A percentile compares a stretch with the other conserved stretches of the same genome.
phyloP scores from a whole-genome alignment of 352 stramenopile genomes.

The Pythium oligandrum region DNA sequence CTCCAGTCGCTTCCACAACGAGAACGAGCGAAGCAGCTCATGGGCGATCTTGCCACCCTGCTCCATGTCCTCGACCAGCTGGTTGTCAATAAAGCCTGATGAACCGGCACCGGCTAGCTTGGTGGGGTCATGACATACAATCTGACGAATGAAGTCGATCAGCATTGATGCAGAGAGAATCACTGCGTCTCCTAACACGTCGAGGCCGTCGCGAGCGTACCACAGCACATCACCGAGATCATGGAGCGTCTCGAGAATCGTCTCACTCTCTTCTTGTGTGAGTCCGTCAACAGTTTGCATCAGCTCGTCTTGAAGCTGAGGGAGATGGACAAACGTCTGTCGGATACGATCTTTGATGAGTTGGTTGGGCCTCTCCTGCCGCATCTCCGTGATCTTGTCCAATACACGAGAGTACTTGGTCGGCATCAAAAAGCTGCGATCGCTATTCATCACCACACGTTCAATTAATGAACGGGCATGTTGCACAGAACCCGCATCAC shows the following conservation, averaged over 20 bases:
- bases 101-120: no score
- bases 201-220: constrained; percentile 4
- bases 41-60: no score
- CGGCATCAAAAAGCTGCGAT: constrained; percentile 6
- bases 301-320: no score
- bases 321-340: not conserved
- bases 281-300: no score
- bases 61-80: not conserved
- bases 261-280: no score
- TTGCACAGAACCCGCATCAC: no score
- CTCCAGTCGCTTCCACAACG: not conserved
- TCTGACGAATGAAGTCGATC: constrained; percentile 13
- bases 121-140: constrained; percentile 7
- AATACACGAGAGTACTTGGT: constrained; percentile 3
- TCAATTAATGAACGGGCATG: not conserved
- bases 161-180: constrained; percentile 9
- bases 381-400: not conserved
- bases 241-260: constrained; percentile 9
- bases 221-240: constrained; percentile 16
- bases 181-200: constrained; percentile 1
- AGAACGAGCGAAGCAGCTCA: no score
- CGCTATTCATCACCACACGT: constrained; percentile 1
- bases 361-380: not conserved
- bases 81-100: no score
- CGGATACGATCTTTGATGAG: not conserved